Percentiles rank a stretch among this genome's conserved stretches.
Evolutionary conservation across 2,329 filamentous ascomycete species (phyloP).

Genomic region (Tolypocladium amazonense): DNA sequence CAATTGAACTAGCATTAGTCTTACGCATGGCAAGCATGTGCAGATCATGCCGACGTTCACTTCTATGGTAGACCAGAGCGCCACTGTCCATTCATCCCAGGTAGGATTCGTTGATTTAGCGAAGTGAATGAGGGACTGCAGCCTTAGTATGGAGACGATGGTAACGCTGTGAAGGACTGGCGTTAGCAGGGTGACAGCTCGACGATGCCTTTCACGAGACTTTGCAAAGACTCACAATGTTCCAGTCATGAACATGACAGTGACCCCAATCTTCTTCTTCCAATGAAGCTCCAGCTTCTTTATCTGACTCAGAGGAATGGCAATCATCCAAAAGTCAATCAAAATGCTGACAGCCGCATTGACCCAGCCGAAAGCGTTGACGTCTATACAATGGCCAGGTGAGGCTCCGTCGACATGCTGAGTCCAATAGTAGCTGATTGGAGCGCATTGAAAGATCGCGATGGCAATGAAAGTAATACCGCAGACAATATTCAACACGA

Average conservation of each 20-base stretch:
- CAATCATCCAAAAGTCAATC: conserved; percentile 1
- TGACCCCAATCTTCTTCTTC: conserved; percentile 3
- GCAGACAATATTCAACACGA: neutral
- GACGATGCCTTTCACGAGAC: neutral
- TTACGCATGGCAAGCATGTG: neutral
- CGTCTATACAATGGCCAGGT: neutral
- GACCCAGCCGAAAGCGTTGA: neutral
- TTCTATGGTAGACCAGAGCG: neutral
- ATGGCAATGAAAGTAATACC: neutral
- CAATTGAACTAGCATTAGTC: neutral
- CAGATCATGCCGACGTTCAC: neutral
- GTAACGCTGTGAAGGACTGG: neutral
- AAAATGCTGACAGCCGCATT: conserved; percentile 1
- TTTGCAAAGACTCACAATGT: neutral
- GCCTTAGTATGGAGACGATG: neutral
- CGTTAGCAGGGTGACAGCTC: neutral
- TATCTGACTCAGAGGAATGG: conserved; percentile 1
- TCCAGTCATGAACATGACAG: conserved; percentile 3
- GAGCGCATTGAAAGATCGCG: neutral
- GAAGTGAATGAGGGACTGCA: neutral
- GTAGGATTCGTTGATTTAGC: neutral
- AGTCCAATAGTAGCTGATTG: neutral
- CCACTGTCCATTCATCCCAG: neutral
- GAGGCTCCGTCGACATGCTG: neutral
- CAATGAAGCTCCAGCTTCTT: conserved; percentile 1